Evolutionary conservation across 2,329 filamentous ascomycete genomes (phyloP).

Genomic region (Seiridium unicorne): DNA sequence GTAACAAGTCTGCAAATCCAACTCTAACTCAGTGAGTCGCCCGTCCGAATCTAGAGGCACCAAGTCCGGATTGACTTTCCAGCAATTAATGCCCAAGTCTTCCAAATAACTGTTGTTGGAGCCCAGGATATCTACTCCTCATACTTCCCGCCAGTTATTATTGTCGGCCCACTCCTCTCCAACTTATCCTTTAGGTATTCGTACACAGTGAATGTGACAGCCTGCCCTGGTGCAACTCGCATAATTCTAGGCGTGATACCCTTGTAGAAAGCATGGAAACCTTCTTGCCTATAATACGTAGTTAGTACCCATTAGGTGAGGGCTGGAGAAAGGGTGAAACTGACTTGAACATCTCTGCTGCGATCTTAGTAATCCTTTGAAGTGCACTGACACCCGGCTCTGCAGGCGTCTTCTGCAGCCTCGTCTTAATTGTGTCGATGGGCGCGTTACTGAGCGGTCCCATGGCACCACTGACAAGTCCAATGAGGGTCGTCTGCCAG

Average conservation of each 20-base stretch:
- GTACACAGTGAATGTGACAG: slow-evolving; percentile 73
- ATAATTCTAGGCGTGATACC: slow-evolving; percentile 97
- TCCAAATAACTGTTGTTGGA: too few species aligned
- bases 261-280: slow-evolving; percentile 95
- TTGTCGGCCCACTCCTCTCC: slow-evolving; percentile 61
- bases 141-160: slow-evolving; percentile 61
- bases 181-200: slow-evolving; percentile 73
- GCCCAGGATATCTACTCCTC: slow-evolving; percentile 53
- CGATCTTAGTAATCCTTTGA: slow-evolving; percentile 74
- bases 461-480: slow-evolving; percentile 89
- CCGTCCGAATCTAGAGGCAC: too few species aligned
- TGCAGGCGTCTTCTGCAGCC: slow-evolving; percentile 86
- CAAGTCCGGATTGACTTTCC: too few species aligned
- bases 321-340: slow-evolving; percentile 17
- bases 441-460: slow-evolving; percentile 95
- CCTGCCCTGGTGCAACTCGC: slow-evolving; percentile 95
- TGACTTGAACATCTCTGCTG: slow-evolving; percentile 79
- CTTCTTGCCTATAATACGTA: slow-evolving; percentile 70
- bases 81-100: too few species aligned
- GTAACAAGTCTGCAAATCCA: neutral
- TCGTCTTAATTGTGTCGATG: slow-evolving; percentile 98
- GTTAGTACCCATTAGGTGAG: neutral
- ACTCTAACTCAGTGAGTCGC: too few species aligned
- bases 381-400: slow-evolving; percentile 78
- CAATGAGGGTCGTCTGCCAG: slow-evolving; percentile 90